A percentile compares a stretch with the other conserved stretches of the same genome.
phyloP scores from a whole-genome alignment of 2,329 filamentous ascomycete genomes.

The Cordyceps sp. region DNA sequence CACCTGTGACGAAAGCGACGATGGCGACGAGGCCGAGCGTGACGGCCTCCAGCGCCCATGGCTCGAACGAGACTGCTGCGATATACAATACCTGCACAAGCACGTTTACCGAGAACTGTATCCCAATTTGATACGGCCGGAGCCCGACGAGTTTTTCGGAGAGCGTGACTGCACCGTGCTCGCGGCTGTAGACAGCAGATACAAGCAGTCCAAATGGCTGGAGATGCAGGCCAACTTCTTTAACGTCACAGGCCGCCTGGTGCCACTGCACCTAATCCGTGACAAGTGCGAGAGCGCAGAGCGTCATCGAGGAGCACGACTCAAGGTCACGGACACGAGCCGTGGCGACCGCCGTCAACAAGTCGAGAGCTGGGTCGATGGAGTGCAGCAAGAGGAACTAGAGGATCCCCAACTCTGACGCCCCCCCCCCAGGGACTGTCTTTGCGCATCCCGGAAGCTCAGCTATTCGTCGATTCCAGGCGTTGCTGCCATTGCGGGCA shows the following conservation, averaged over 20 bases:
- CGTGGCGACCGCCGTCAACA: not conserved
- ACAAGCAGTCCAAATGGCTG: constrained; percentile 18
- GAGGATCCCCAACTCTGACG: too few species aligned
- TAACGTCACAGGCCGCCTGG: constrained; percentile 24
- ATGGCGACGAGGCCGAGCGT: constrained; percentile 1
- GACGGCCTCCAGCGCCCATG: constrained; percentile 1
- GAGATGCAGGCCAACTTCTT: constrained; percentile 26
- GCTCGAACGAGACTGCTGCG: constrained; percentile 6
- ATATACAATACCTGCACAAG: constrained; percentile 14
- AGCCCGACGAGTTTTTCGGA: constrained; percentile 10
- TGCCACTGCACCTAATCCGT: constrained; percentile 20
- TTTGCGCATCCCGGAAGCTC: too few species aligned
- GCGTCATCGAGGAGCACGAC: not conserved
- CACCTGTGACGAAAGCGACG: constrained; percentile 6
- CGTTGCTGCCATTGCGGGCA: too few species aligned
- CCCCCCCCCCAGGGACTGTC: too few species aligned
- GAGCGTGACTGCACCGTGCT: constrained; percentile 18
- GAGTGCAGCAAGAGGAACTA: too few species aligned
- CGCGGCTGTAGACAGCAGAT: constrained; percentile 15
- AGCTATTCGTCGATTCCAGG: too few species aligned
- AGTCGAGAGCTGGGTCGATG: too few species aligned
- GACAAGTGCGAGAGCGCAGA: constrained; percentile 16
- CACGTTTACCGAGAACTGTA: constrained; percentile 15
- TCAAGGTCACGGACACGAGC: not conserved
- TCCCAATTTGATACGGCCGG: constrained; percentile 7